Evolutionary conservation across 2,329 filamentous ascomycete species (phyloP).

Genomic region (Botryotinia calthae): DNA sequence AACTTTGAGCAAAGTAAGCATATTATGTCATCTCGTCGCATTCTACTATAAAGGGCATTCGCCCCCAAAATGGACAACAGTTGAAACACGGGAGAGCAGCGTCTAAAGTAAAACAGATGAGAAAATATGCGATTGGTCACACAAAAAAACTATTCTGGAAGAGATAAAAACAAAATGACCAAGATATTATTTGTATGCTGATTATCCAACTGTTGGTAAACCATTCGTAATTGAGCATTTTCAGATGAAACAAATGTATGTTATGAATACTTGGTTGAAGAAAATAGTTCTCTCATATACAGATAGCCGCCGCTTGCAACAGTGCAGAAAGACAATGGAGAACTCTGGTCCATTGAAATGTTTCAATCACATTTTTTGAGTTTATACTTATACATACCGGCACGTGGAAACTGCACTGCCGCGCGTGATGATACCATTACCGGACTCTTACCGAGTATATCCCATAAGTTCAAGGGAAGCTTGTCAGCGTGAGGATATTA

Average conservation of each 20-base stretch:
- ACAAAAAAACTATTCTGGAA: background rate
- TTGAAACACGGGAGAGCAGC: conserved; percentile 9
- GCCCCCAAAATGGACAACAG: conserved; percentile 13
- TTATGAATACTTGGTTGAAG: background rate
- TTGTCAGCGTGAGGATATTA: background rate
- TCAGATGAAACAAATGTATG: conserved; percentile 5
- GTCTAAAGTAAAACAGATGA: background rate
- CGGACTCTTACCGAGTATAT: background rate
- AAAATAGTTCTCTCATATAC: background rate
- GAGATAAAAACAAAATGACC: background rate
- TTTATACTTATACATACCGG: background rate
- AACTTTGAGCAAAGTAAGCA: background rate
- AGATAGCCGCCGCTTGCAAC: conserved; percentile 14
- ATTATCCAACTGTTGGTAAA: background rate
- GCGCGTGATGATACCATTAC: conserved; percentile 8
- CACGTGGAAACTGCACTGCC: background rate
- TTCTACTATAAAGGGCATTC: background rate
- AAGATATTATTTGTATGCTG: background rate
- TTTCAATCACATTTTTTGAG: conserved; percentile 6
- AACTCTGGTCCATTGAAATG: conserved; percentile 7
- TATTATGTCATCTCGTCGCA: background rate
- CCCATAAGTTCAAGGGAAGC: background rate
- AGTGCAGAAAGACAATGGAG: background rate
- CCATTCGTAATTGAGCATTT: conserved; percentile 3
- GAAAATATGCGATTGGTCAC: background rate